phyloP scores from a whole-genome alignment of 1,284 basidiomycete species.

The Erythrobasidium hasegawianum region DNA sequence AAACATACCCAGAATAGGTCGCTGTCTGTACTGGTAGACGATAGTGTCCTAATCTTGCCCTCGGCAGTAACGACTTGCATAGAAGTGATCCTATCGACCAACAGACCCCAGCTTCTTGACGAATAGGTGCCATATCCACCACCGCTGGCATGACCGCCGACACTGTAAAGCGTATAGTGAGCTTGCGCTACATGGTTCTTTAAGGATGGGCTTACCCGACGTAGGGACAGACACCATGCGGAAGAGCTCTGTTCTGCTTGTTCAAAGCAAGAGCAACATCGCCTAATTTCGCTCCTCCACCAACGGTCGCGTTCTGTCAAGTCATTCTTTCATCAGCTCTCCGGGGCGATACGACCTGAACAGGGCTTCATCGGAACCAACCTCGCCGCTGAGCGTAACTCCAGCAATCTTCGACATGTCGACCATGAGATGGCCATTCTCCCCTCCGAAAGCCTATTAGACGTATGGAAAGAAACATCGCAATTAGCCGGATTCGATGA shows the following conservation, averaged over 20 bases:
- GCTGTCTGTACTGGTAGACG: conserved; percentile 1
- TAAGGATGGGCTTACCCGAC: conserved; percentile 42
- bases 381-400: background rate
- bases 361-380: too few relatives aligned
- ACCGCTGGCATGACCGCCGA: conserved; percentile 47
- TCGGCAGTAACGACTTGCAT: conserved; percentile 26
- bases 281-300: conserved; percentile 47
- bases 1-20: conserved; percentile 22
- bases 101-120: conserved; percentile 11
- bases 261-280: conserved; percentile 48
- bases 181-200: background rate
- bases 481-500: background rate
- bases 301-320: conserved; percentile 42
- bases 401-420: background rate
- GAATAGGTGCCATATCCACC: conserved; percentile 46
- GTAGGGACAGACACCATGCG: conserved; percentile 48
- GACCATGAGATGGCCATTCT: background rate
- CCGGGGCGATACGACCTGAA: too few relatives aligned
- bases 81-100: conserved; percentile 10
- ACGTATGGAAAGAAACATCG: background rate
- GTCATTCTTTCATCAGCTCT: conserved; percentile 3
- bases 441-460: conserved; percentile 8
- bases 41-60: conserved; percentile 7
- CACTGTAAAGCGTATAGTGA: background rate
- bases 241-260: conserved; percentile 44